phyloP scores from a whole-genome alignment of 1,284 basidiomycete genomes.

The Ceratobasidium sp. region DNA sequence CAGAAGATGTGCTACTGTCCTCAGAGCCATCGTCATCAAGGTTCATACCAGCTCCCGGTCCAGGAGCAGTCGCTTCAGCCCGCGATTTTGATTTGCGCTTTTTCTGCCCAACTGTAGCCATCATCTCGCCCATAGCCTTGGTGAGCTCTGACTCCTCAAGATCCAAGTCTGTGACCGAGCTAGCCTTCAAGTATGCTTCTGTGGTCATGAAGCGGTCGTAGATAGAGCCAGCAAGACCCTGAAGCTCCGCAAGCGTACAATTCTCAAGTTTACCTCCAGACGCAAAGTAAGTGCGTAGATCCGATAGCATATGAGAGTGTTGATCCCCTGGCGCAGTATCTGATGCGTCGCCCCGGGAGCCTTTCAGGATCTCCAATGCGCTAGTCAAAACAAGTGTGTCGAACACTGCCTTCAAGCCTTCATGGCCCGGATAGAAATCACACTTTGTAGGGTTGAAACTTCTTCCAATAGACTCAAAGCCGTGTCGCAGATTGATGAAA shows the following conservation, averaged over 20 bases:
- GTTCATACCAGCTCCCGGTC: too few species aligned
- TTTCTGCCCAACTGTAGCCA: too few species aligned
- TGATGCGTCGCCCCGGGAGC: too few species aligned
- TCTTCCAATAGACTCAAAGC: conserved; percentile 52
- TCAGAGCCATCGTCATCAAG: too few species aligned
- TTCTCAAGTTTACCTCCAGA: background rate
- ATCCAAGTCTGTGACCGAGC: background rate
- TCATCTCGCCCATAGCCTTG: too few species aligned
- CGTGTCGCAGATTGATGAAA: conserved; percentile 53
- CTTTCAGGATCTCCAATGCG: too few species aligned
- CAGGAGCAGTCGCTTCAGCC: too few species aligned
- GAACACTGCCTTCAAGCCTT: conserved; percentile 53
- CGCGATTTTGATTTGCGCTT: too few species aligned
- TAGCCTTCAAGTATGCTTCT: background rate
- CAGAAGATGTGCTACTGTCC: too few species aligned
- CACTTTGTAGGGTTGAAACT: conserved; percentile 55
- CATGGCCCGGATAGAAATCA: conserved; percentile 55
- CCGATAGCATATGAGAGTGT: background rate
- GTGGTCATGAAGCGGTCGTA: background rate
- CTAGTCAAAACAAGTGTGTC: conserved; percentile 46
- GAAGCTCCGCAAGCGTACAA: background rate
- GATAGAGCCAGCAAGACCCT: background rate
- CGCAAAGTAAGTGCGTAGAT: background rate
- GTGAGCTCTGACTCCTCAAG: background rate
- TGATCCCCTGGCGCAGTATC: conserved; percentile 32